Percentiles rank a stretch among this genome's conserved stretches.
These are phyloP conservation scores for Aspergillus nanangensis DNA, from an alignment of 495 filamentous ascomycete genomes.

Conservation along the genomic window DNA sequence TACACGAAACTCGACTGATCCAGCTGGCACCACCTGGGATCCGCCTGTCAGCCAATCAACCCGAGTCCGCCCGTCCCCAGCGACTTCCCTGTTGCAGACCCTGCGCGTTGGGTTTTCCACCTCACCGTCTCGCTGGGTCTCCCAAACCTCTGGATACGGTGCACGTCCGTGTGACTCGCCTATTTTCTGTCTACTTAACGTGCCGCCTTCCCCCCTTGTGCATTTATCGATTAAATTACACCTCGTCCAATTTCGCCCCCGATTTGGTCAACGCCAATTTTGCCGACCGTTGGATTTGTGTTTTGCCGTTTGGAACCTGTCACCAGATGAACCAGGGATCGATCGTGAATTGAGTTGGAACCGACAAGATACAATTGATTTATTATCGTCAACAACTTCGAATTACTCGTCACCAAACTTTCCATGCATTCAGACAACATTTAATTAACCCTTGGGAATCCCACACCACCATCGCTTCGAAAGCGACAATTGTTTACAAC, in stretches of 20 bases:
- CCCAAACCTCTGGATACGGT: constrained; percentile 23
- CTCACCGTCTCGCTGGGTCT: constrained; percentile 24
- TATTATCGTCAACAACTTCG: too few relatives aligned
- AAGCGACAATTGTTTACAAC: neutral
- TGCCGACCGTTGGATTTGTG: neutral
- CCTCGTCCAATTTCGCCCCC: neutral
- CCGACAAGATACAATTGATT: too few relatives aligned
- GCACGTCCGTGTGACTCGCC: constrained; percentile 19
- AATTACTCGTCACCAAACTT: neutral
- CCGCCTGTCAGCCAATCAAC: constrained; percentile 21
- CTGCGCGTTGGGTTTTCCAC: constrained; percentile 8
- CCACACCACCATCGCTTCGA: neutral
- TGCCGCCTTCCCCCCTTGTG: too few relatives aligned
- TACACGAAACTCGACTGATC: neutral
- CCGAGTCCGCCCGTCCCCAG: constrained; percentile 2
- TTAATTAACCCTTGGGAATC: neutral
- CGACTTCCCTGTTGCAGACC: constrained; percentile 10
- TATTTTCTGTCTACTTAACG: neutral
- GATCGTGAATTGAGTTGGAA: neutral
- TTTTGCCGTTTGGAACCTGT: too few relatives aligned
- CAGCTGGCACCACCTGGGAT: constrained; percentile 5
- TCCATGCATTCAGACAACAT: neutral
- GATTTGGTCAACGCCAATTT: neutral
- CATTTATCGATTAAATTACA: neutral
- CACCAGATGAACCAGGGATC: too few relatives aligned